phyloP scores from a whole-genome alignment of 345 rosid genomes.

The Clarkia xantiana region DNA sequence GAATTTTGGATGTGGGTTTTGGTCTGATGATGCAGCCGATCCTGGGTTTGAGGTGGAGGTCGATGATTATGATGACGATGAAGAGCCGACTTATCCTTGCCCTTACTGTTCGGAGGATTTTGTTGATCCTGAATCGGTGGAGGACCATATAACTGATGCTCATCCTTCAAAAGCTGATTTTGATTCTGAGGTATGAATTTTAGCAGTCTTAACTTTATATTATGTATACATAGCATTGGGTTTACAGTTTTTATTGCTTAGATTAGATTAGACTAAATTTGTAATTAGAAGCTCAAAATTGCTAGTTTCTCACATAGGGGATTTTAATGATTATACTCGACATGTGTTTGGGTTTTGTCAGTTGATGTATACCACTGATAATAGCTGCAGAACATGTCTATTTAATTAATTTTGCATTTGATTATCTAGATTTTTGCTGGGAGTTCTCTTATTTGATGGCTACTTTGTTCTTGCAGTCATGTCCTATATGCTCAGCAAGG shows the following conservation, averaged over 20 bases:
- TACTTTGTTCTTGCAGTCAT: conserved; percentile 25
- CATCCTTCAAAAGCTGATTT: conserved; percentile 44
- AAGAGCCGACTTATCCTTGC: conserved; percentile 35
- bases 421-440: not conserved
- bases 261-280: not conserved
- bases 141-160: conserved; percentile 45
- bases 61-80: conserved; percentile 35
- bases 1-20: not conserved
- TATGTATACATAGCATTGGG: not conserved
- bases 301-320: not conserved
- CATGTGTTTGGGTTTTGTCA: not conserved
- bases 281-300: too few relatives aligned
- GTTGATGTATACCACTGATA: not conserved
- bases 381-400: not conserved
- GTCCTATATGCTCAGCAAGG: conserved; percentile 40
- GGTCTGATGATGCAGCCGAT: not conserved
- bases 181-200: conserved; percentile 35
- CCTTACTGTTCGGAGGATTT: conserved; percentile 57
- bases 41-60: conserved; percentile 37
- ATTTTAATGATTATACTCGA: not conserved
- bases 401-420: not conserved
- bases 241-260: not conserved
- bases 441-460: conserved; percentile 1
- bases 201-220: not conserved
- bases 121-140: conserved; percentile 30